These are phyloP conservation scores for Verticillium nubilum DNA, from an alignment of 2,329 filamentous ascomycete species.

Conservation along the genomic window DNA sequence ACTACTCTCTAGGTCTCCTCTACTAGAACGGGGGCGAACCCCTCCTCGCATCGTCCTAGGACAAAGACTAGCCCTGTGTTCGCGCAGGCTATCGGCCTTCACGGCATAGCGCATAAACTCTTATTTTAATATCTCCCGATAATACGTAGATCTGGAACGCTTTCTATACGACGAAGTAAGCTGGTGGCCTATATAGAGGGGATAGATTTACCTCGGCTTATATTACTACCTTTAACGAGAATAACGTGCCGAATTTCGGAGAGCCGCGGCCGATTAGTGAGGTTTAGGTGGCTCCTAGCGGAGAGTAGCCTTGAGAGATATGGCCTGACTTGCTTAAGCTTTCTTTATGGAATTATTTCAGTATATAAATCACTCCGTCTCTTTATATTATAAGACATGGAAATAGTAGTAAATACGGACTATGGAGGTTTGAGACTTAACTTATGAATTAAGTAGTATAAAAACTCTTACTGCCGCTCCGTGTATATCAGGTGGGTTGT, in stretches of 20 bases:
- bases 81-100: conserved; percentile 10
- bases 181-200: neutral
- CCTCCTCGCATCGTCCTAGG: conserved; percentile 6
- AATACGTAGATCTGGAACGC: conserved; percentile 1
- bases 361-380: too few species aligned
- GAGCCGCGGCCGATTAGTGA: neutral
- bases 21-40: conserved; percentile 7
- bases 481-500: too few species aligned
- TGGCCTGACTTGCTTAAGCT: too few species aligned
- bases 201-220: conserved; percentile 1
- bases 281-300: neutral
- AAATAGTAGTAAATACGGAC: too few species aligned
- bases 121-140: conserved; percentile 5
- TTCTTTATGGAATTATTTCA: too few species aligned
- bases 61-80: conserved; percentile 10
- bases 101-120: conserved; percentile 11
- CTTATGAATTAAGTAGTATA: too few species aligned
- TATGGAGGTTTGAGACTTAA: too few species aligned
- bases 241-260: neutral
- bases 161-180: neutral
- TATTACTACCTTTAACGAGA: conserved; percentile 1
- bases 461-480: too few species aligned
- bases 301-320: neutral
- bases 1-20: conserved; percentile 9
- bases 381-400: too few species aligned